Evolutionary conservation across 2,329 filamentous ascomycete genomes (phyloP).

Genomic region (Hypoxylon sp.): DNA sequence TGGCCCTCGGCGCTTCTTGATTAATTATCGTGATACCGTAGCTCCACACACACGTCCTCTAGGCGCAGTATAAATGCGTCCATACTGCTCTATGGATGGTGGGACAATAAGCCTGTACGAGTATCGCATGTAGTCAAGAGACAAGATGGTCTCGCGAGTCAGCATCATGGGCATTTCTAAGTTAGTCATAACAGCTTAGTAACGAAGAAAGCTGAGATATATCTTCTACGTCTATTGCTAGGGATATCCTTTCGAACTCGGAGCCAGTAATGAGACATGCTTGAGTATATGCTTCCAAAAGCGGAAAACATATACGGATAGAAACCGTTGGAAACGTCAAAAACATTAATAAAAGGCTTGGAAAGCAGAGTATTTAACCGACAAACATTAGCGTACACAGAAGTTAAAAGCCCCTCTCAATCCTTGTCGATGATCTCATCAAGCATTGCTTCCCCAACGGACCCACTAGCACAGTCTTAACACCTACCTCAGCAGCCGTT

Average conservation of each 20-base stretch:
- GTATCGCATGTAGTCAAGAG: background rate
- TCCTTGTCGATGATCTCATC: conserved; percentile 43
- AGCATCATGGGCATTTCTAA: background rate
- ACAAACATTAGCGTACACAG: conserved; percentile 8
- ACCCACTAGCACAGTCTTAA: conserved; percentile 22
- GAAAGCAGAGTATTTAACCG: conserved; percentile 21
- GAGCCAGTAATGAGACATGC: background rate
- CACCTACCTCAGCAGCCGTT: too few species aligned
- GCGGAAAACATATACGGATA: conserved; percentile 35
- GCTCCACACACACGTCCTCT: conserved; percentile 33
- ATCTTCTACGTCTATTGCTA: conserved; percentile 5
- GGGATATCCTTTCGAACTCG: conserved; percentile 12
- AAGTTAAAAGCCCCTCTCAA: conserved; percentile 34
- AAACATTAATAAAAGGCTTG: background rate
- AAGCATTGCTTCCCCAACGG: conserved; percentile 14
- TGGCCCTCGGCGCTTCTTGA: conserved; percentile 32
- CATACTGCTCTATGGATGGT: background rate
- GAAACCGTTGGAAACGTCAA: conserved; percentile 29
- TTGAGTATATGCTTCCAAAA: conserved; percentile 23
- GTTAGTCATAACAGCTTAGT: background rate
- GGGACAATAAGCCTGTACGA: background rate
- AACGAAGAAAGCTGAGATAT: background rate
- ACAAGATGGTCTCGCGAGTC: background rate
- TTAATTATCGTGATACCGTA: conserved; percentile 36
- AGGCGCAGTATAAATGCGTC: conserved; percentile 15